Evolutionary conservation across 495 filamentous ascomycete species (phyloP).

Genomic region (Aspergillus coremiiformis): DNA sequence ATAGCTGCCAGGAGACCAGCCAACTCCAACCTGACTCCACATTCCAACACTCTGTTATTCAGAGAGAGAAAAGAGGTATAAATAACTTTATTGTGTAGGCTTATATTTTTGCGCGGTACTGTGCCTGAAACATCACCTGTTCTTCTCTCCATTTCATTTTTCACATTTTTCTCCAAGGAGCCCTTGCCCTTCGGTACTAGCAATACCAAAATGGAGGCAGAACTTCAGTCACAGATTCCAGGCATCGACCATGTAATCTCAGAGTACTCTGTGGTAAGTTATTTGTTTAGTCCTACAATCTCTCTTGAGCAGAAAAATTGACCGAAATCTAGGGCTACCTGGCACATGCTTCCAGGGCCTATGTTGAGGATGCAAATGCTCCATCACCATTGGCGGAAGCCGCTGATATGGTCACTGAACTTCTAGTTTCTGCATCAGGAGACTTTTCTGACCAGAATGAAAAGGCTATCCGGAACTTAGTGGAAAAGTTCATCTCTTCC

Average conservation of each 20-base stretch:
- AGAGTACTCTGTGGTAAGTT: conserved; percentile 71
- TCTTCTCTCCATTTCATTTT: background rate
- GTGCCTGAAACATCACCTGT: background rate
- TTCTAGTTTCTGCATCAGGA: conserved; percentile 87
- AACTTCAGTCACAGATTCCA: conserved; percentile 81
- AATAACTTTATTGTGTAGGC: background rate
- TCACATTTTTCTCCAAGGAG: background rate
- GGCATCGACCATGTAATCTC: conserved; percentile 84
- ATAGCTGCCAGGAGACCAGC: background rate
- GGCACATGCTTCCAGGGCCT: conserved; percentile 80
- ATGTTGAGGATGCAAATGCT: conserved; percentile 59
- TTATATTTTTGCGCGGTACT: background rate
- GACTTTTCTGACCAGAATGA: conserved; percentile 63
- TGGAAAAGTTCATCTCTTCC: conserved; percentile 83
- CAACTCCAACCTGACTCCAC: background rate
- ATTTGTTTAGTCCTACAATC: conserved; percentile 2
- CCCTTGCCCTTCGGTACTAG: background rate
- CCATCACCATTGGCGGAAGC: conserved; percentile 78
- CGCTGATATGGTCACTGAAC: conserved; percentile 69
- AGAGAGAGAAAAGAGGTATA: background rate
- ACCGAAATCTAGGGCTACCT: conserved; percentile 61
- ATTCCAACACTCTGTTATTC: conserved; percentile 7
- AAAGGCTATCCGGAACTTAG: conserved; percentile 68
- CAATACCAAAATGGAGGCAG: conserved; percentile 65
- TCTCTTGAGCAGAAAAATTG: conserved; percentile 6